phyloP scores from a whole-genome alignment of 768 basidiomycete species.

The Rickenella mellea region DNA sequence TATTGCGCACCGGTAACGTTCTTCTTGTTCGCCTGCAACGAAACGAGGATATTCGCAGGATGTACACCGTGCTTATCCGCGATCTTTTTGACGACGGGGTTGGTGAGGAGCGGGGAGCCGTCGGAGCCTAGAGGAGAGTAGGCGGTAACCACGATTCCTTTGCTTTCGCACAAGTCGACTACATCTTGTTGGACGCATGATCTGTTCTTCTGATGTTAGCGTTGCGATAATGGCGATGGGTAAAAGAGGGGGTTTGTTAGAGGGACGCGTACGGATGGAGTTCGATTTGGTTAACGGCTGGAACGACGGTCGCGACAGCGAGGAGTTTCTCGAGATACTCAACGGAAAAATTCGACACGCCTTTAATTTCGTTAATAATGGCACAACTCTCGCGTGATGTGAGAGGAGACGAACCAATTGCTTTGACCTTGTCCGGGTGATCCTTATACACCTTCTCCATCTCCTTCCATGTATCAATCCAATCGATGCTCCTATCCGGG shows the following conservation, averaged over 20 bases:
- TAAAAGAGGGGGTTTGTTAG: no score
- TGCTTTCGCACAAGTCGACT: conserved; percentile 46
- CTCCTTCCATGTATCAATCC: conserved; percentile 71
- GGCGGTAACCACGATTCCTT: conserved; percentile 64
- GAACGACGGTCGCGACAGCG: conserved; percentile 43
- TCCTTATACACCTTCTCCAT: conserved; percentile 63
- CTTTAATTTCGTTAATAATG: conserved; percentile 9
- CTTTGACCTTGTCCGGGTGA: conserved; percentile 64
- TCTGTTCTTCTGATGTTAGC: conserved; percentile 22
- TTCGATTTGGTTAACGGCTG: conserved; percentile 77
- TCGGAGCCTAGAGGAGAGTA: conserved; percentile 76
- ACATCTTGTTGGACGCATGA: conserved; percentile 61
- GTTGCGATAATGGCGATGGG: not conserved
- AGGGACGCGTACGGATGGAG: conserved; percentile 49
- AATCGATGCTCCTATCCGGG: conserved; percentile 46
- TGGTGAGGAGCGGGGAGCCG: conserved; percentile 53
- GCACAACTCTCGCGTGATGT: not conserved
- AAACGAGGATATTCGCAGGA: conserved; percentile 61
- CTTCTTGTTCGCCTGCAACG: conserved; percentile 61
- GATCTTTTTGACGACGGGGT: conserved; percentile 50
- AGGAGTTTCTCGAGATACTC: conserved; percentile 54
- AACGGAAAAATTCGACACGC: conserved; percentile 66
- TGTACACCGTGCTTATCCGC: conserved; percentile 50
- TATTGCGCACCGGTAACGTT: conserved; percentile 37
- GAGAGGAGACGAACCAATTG: conserved; percentile 44